These are phyloP conservation scores for Cytospora mali DNA, from an alignment of 2,329 filamentous ascomycete species.

Conservation along the genomic window DNA sequence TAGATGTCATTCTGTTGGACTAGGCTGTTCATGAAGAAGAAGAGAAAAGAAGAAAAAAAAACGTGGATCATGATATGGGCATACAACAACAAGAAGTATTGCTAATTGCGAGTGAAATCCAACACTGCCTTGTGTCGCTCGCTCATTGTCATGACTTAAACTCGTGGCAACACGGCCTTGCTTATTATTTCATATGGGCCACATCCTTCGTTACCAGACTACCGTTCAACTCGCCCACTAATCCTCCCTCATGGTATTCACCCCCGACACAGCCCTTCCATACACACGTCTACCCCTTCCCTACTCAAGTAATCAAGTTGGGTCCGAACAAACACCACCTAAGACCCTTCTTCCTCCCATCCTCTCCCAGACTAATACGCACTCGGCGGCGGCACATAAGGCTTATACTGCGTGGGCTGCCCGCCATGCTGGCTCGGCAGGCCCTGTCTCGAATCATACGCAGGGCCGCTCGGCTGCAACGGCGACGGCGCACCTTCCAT, in stretches of 20 bases:
- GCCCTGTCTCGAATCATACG: constrained; percentile 53
- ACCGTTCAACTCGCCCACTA: background rate
- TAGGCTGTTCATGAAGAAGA: background rate
- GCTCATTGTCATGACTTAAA: background rate
- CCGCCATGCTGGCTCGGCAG: constrained; percentile 49
- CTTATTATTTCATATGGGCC: background rate
- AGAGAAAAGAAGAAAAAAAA: no score
- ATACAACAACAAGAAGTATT: background rate
- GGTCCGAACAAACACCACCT: no score
- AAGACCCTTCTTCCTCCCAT: background rate
- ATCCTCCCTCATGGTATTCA: background rate
- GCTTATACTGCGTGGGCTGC: constrained; percentile 58
- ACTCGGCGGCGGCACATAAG: constrained; percentile 55
- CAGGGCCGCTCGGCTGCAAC: constrained; percentile 47
- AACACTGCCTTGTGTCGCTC: background rate
- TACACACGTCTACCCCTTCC: background rate
- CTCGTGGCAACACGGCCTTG: background rate
- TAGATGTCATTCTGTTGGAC: background rate
- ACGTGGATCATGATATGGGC: background rate
- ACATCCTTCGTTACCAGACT: background rate
- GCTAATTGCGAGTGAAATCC: background rate
- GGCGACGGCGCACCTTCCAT: constrained; percentile 41
- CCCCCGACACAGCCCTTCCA: background rate
- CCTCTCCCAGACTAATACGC: constrained; percentile 19
- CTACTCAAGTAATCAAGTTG: background rate